Percentiles rank a stretch among this genome's conserved stretches.
These are phyloP conservation scores for Rhizopus stolonifer DNA, from an alignment of 371 early-diverging fungal genomes.

Conservation along the genomic window DNA sequence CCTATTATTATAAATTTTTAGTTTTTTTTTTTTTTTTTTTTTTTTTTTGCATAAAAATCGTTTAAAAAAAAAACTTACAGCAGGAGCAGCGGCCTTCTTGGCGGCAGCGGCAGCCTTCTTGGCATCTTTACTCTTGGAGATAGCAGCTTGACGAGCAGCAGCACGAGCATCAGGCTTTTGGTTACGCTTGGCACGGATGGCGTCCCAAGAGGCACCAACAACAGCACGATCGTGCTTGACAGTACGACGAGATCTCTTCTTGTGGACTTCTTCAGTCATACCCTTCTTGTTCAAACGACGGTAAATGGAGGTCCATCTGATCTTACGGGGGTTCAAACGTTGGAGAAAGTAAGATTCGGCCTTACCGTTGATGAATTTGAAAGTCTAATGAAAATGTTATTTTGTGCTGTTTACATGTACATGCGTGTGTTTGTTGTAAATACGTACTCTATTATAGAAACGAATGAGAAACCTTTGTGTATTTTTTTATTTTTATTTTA, in stretches of 20 bases:
- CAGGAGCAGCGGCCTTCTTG: too few relatives aligned
- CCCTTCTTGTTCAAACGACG: constrained; percentile 99
- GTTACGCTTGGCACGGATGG: too few relatives aligned
- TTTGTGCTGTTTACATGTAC: not conserved
- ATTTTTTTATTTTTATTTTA: too few relatives aligned
- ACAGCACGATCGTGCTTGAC: constrained; percentile 97
- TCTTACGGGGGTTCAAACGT: constrained; percentile 93
- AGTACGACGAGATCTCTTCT: constrained; percentile 92
- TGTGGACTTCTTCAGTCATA: constrained; percentile 90
- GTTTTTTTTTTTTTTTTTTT: too few relatives aligned
- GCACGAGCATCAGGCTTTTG: too few relatives aligned
- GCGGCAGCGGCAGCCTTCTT: too few relatives aligned
- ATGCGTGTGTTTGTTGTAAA: not conserved
- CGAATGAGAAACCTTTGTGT: not conserved
- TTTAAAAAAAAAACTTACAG: too few relatives aligned
- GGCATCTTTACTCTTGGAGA: too few relatives aligned
- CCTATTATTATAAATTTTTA: too few relatives aligned
- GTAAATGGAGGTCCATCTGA: constrained; percentile 96
- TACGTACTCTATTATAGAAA: constrained; percentile 20
- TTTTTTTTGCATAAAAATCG: too few relatives aligned
- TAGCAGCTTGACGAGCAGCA: too few relatives aligned
- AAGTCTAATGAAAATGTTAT: constrained; percentile 54
- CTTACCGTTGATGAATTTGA: constrained; percentile 96
- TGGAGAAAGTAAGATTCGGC: constrained; percentile 94
- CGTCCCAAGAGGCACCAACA: too few relatives aligned